Percentiles rank a stretch among this genome's conserved stretches.
Conservation (phyloP, 306 rosid genomes). For the Delonix regia region DNA sequence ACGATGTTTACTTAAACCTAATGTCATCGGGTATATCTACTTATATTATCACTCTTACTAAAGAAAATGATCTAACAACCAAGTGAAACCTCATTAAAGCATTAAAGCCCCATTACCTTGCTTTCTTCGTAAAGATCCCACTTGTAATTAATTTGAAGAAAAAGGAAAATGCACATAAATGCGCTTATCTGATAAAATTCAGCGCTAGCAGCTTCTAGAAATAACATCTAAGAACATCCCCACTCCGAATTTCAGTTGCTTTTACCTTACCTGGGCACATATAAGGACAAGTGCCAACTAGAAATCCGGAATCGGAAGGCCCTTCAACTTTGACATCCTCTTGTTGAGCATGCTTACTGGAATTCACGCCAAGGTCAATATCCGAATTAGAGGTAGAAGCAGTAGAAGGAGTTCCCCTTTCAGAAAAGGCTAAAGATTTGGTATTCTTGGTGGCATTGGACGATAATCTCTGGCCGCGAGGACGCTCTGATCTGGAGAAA, state of each 20-base stretch:
- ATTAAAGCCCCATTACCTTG: not conserved
- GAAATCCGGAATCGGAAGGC: constrained; percentile 40
- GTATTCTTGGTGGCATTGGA: constrained; percentile 29
- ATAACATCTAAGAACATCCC: not conserved
- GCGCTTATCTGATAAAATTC: not conserved
- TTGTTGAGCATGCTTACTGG: constrained; percentile 22
- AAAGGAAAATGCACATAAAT: not conserved
- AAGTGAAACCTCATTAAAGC: not conserved
- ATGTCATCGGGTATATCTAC: not conserved
- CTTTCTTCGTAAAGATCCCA: not conserved
- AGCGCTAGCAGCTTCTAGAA: not conserved
- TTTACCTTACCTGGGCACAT: constrained; percentile 82
- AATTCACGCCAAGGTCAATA: not conserved
- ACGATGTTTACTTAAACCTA: not conserved
- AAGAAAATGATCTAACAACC: not conserved
- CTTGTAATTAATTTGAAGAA: not conserved
- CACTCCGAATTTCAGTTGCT: not conserved
- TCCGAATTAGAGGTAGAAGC: constrained; percentile 29
- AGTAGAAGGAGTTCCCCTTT: constrained; percentile 19
- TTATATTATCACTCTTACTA: not conserved
- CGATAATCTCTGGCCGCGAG: constrained; percentile 21
- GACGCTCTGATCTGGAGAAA: constrained; percentile 33
- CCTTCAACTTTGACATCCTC: constrained; percentile 23
- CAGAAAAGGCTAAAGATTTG: constrained; percentile 30
- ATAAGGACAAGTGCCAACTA: constrained; percentile 71